A percentile compares a stretch with the other conserved stretches of the same genome.
phyloP scores from a whole-genome alignment of 2,329 filamentous ascomycete species.

The Pseudocercospora vitis region DNA sequence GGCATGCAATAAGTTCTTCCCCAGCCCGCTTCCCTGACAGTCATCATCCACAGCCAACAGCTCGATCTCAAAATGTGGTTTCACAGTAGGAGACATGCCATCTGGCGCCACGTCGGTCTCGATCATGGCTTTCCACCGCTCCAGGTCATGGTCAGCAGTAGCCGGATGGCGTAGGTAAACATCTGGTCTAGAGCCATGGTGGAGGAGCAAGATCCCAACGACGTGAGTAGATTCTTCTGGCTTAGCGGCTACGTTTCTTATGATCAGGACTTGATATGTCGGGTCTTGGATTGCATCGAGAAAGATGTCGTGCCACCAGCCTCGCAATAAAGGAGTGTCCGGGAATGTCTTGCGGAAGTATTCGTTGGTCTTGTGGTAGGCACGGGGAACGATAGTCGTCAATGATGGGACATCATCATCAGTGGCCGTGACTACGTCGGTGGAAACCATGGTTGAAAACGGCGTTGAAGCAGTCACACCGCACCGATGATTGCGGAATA shows the following conservation, averaged over 20 bases:
- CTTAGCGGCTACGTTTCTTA: too few species aligned
- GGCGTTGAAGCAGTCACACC: not conserved
- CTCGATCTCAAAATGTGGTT: constrained; percentile 15
- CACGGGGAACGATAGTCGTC: constrained; percentile 26
- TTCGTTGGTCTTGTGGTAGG: constrained; percentile 28
- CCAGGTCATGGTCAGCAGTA: constrained; percentile 24
- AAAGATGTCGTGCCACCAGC: constrained; percentile 26
- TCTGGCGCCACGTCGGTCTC: not conserved
- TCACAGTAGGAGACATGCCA: too few species aligned
- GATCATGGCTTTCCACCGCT: not conserved
- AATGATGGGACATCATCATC: constrained; percentile 19
- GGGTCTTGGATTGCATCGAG: constrained; percentile 16
- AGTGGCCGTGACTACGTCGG: not conserved
- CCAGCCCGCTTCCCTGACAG: constrained; percentile 21
- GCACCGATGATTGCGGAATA: not conserved
- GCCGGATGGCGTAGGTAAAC: constrained; percentile 13
- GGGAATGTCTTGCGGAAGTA: constrained; percentile 26
- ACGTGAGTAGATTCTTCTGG: not conserved
- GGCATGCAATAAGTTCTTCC: constrained; percentile 21
- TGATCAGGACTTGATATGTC: constrained; percentile 16
- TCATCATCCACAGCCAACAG: constrained; percentile 26
- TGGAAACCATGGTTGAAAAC: not conserved
- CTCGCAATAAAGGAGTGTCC: constrained; percentile 19
- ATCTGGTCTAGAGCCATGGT: constrained; percentile 14
- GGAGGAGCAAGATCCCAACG: constrained; percentile 18